These are phyloP conservation scores for Talaromyces wortmannii DNA, from an alignment of 495 filamentous ascomycete genomes.

Conservation along the genomic window DNA sequence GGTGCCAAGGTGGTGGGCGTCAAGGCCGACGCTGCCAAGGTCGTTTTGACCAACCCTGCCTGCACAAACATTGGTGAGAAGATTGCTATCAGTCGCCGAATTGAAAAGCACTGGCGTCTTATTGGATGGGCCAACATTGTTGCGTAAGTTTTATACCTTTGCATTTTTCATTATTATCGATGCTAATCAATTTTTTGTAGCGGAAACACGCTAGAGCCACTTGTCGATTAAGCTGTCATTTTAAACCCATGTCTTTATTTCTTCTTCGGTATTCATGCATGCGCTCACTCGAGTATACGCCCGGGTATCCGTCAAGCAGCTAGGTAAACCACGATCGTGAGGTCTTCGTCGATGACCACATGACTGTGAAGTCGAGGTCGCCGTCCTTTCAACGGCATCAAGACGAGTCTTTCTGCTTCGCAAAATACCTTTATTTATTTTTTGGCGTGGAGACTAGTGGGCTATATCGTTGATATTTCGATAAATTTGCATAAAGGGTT, in stretches of 20 bases:
- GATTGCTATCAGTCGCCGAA: constrained; percentile 90
- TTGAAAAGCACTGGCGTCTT: constrained; percentile 98
- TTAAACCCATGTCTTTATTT: background rate
- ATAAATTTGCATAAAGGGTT: background rate
- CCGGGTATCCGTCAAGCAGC: background rate
- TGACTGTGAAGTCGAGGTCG: background rate
- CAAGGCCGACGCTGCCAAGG: constrained; percentile 93
- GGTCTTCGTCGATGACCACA: background rate
- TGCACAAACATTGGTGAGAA: constrained; percentile 96
- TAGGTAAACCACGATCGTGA: background rate
- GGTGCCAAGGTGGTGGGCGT: constrained; percentile 93
- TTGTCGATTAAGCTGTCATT: constrained; percentile 30
- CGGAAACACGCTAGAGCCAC: constrained; percentile 48
- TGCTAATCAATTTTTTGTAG: constrained; percentile 22
- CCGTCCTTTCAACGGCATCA: too few species aligned
- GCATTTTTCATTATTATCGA: background rate
- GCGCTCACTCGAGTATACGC: background rate
- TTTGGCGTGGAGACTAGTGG: background rate
- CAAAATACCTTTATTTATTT: too few species aligned
- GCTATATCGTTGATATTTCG: background rate
- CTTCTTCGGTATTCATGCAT: background rate
- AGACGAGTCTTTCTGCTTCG: too few species aligned
- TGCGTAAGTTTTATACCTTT: constrained; percentile 40
- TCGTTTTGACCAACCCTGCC: constrained; percentile 79
- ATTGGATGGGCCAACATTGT: constrained; percentile 96